Evolutionary conservation across 768 basidiomycete genomes (phyloP), one percentile per base, ranked within the genome.

Genomic region (Boletus reticuloceps): DNA sequence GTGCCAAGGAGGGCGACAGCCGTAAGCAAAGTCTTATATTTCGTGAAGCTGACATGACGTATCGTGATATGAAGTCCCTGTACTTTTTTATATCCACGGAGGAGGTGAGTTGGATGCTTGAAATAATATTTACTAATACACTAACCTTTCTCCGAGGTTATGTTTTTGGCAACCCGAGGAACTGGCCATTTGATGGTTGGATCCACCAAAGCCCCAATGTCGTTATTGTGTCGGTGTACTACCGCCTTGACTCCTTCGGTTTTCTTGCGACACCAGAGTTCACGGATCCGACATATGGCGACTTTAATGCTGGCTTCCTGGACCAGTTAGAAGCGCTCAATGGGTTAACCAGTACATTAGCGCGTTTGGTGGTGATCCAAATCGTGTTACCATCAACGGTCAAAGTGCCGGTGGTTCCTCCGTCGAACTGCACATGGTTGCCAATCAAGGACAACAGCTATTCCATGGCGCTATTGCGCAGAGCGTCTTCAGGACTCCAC

Each of bases 101-200:
- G 73, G 77, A 59, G 72, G 73, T 70, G 44, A 44, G 54, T 12
- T 10, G 0, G 27, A 19, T 40, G 5, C 47, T 37, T 31, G 22
- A 46, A 29, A 29, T 11, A 11, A 41, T 29, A 29, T 29, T 29
- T 41, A 17, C 11, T 5, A 5, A 34, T 6, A 19, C 5, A 29
- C 32, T 19, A 12, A 50, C 34, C 27, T n/a, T 20, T 43, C 8
- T 19, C 31, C 12, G 27, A 82, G 82, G 79, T 22, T 86, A 83
- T 55, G 65, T 79, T 20, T 82, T 64, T 58, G 83, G 85, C 6
- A 87, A 86, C 63, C 84, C 84, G 1, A 74, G 72, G 1, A 83
- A 81, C 64, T 88, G 82, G 82, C 83, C 85, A 2, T 86, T 85
- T 63, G 79, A 86, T 60, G 72, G 76, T 59, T 87, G 84, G 84